A percentile compares a stretch with the other conserved stretches of the same genome.
phyloP scores from a whole-genome alignment of 768 basidiomycete species.

The Xanthoconium purpureum region DNA sequence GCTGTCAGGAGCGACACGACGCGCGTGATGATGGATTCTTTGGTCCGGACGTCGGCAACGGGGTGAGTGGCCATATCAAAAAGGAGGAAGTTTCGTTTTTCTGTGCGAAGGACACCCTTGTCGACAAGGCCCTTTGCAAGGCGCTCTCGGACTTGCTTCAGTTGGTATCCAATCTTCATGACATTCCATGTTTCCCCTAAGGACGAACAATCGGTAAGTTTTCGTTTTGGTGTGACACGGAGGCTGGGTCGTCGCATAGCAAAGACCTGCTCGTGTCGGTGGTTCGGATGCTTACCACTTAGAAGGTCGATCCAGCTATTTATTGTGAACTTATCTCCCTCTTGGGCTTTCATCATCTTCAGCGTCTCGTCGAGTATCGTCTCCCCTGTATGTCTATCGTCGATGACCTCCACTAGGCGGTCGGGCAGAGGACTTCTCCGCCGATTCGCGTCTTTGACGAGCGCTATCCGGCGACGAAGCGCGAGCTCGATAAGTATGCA shows the following conservation, averaged over 20 bases:
- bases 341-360: conserved; percentile 89
- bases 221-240: not conserved
- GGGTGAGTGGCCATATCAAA: conserved; percentile 99
- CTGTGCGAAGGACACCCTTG: conserved; percentile 97
- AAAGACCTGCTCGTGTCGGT: not conserved
- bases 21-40: conserved; percentile 79
- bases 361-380: conserved; percentile 94
- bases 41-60: conserved; percentile 87
- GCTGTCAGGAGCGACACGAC: conserved; percentile 76
- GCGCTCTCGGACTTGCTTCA: conserved; percentile 97
- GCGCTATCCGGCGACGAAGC: conserved; percentile 88
- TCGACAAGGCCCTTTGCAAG: conserved; percentile 97
- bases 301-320: conserved; percentile 95
- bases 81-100: conserved; percentile 96
- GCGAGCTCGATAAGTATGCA: conserved; percentile 98
- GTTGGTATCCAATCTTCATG: conserved; percentile 98
- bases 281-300: conserved; percentile 55
- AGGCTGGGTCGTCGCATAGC: not conserved
- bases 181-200: conserved; percentile 99
- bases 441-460: conserved; percentile 76
- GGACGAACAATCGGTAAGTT: not conserved
- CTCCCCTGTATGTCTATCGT: conserved; percentile 91
- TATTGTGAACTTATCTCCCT: conserved; percentile 53
- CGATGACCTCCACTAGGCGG: conserved; percentile 85
- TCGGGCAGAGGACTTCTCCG: conserved; percentile 77